Evolutionary conservation across 805 yeast genomes (phyloP).

Genomic region (Starmera amethionina): DNA sequence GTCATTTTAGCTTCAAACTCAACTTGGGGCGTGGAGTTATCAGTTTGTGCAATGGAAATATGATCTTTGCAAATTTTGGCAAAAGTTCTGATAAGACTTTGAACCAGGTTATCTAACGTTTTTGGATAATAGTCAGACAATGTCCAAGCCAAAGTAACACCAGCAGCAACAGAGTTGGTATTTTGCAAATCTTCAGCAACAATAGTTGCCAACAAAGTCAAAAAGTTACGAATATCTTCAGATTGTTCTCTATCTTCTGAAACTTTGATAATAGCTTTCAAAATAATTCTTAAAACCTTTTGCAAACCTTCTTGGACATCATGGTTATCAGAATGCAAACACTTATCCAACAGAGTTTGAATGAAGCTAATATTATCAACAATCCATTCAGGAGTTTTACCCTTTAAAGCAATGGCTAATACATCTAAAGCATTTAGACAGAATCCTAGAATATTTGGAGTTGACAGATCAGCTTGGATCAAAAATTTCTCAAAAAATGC

Average conservation of each 20-base stretch:
- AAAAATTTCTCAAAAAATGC: conserved; percentile 83
- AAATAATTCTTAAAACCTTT: conserved; percentile 58
- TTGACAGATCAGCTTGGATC: conserved; percentile 63
- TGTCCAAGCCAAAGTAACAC: conserved; percentile 76
- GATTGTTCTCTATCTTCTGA: conserved; percentile 44
- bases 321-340: conserved; percentile 72
- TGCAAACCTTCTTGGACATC: conserved; percentile 82
- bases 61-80: conserved; percentile 87
- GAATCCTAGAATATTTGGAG: conserved; percentile 61
- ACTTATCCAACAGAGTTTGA: conserved; percentile 67
- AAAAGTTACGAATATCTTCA: conserved; percentile 54
- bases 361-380: conserved; percentile 57
- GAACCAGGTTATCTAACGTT: conserved; percentile 65
- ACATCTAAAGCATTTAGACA: conserved; percentile 90
- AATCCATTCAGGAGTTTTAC: conserved; percentile 74
- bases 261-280: conserved; percentile 52
- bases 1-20: conserved; percentile 78
- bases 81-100: conserved; percentile 74
- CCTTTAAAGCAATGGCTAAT: conserved; percentile 68
- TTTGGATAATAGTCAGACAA: conserved; percentile 66
- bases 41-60: conserved; percentile 41
- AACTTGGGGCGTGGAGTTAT: conserved; percentile 22
- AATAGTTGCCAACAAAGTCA: conserved; percentile 50
- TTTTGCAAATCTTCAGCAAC: conserved; percentile 70
- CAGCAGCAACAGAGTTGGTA: conserved; percentile 76